Evolutionary conservation across 2,329 filamentous ascomycete genomes (phyloP), one percentile per base, ranked within the genome.

Genomic region (Apiospora saccharicola): DNA sequence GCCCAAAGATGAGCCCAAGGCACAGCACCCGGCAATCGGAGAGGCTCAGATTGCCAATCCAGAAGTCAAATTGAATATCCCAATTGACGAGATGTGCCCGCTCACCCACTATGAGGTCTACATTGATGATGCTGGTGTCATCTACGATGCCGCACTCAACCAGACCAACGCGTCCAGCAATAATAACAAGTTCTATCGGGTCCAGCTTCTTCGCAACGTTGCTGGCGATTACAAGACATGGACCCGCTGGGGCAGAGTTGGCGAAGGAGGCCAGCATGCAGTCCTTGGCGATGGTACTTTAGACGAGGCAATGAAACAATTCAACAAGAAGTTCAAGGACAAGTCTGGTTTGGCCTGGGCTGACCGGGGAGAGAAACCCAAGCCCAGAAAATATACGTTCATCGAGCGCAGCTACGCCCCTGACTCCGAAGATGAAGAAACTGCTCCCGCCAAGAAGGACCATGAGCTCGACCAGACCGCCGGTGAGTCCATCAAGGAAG

Each of bases 201-300:
- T 95, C 41, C 93, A 96, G 84, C 75, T 89, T 5, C 77, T 90
- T 34, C 82, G 82, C 24, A 82, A 83, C 49, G 75, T 76, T 30
- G 74, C 75, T 19, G 78, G 82, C 3, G 74, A 81, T 13, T 93
- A 86, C 79, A 83, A 85, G 61, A 90, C 89, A 0, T 96, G 93
- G 92, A 94, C 92, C 3, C 88, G 93, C 72, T 97, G 93, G 93
- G 94, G 94, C 30, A 90, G 94, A 30, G 94, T 97, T 30, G 90
- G 90, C 8, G 90, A 91, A 71, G 78, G 75, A 14, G 90, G 90
- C 6, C 85, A 89, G 75, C 85, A 78, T 19, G 84, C 83, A 16
- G 70, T 81, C 2, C 79, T 90, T 1, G 85, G 85, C 26, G 71
- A 79, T 34, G 85, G 86, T 5, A 76, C 74, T 1, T 78, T 90